Evolutionary conservation across 2,329 filamentous ascomycete genomes (phyloP), one percentile per base, ranked within the genome.

Genomic region (Neocatenulostroma microsporum): DNA sequence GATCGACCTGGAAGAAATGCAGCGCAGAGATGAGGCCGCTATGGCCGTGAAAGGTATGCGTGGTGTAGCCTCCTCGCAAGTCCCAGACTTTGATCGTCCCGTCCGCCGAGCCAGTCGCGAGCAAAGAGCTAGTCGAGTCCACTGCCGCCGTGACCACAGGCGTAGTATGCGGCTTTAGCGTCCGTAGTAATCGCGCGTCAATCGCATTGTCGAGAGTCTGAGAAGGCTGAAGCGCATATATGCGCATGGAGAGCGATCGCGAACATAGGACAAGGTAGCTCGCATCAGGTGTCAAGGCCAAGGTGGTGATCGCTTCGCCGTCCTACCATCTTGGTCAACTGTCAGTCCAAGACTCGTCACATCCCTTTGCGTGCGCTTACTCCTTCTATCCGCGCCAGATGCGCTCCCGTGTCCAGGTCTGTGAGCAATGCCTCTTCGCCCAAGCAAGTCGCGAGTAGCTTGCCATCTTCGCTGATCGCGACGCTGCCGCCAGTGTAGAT

Each of bases 71-170:
- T 29, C 81, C 85, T 33, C 73, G 71, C 41, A 98, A 86, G 62
- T 98, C 91, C 89, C 89, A 98, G 36, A 98, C 81, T 62, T 98
- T 98, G 52, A 96, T 84, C 1, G 83, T 77, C 17, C 91, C 91
- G 57, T 98, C 91, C 3, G 91, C 88, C 32, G 84, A 85, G 45
- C 93, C 91, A 12, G 89, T 96, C 12, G 88, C 91, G 28, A 98
- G 71, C 10, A 98, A 69, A 2, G 89, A 94, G 54, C 88, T 83
- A 1, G 88, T 94, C 36, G 78, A 73, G 59, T 98, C 91, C 43
- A 91, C 78, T 1, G 85, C 80, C 11, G 89, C 70, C 7, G 89
- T 85, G 2, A 94, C 80, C 2, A 96, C 87, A 0, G 93, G 91
- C 2, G 89, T 88, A 0, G 78, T 74, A 57, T 96, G 91, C 6